phyloP scores from a whole-genome alignment of 1,284 basidiomycete genomes.

The Heterobasidion occidentale region DNA sequence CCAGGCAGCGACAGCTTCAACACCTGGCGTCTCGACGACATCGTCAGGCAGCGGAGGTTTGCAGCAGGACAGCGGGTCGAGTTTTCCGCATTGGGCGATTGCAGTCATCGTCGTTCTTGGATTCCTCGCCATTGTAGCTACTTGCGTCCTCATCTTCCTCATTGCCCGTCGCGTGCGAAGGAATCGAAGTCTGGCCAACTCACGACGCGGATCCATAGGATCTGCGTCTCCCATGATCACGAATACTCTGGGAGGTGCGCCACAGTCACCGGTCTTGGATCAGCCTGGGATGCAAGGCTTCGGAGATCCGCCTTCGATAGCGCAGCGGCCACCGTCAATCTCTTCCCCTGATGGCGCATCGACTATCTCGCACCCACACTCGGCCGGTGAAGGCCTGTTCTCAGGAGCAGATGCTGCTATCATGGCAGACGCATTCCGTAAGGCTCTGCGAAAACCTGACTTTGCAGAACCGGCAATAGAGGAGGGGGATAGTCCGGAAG shows the following conservation, averaged over 20 bases:
- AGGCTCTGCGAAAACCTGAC: slow-evolving; percentile 77
- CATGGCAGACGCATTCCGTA: slow-evolving; percentile 82
- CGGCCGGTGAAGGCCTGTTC: slow-evolving; percentile 57
- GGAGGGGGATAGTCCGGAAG: slow-evolving; percentile 55
- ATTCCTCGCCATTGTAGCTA: slow-evolving; percentile 66
- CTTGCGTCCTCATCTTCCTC: slow-evolving; percentile 60
- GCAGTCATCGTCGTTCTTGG: slow-evolving; percentile 79
- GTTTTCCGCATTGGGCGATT: slow-evolving; percentile 82
- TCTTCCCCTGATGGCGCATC: slow-evolving; percentile 55
- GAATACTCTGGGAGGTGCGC: slow-evolving; percentile 33
- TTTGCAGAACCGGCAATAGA: slow-evolving; percentile 60
- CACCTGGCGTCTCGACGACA: neutral
- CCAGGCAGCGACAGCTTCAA: neutral
- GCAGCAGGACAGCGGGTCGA: slow-evolving; percentile 31
- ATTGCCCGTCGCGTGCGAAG: slow-evolving; percentile 59
- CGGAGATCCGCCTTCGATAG: slow-evolving; percentile 18
- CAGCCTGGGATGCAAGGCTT: slow-evolving; percentile 15
- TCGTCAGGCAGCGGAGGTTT: slow-evolving; percentile 28
- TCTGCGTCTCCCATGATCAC: slow-evolving; percentile 78
- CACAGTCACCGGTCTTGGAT: slow-evolving; percentile 42
- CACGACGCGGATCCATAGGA: slow-evolving; percentile 65
- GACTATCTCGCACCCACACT: slow-evolving; percentile 53
- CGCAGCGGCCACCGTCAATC: slow-evolving; percentile 33
- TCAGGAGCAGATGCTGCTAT: slow-evolving; percentile 78
- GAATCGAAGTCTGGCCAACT: slow-evolving; percentile 35